Evolutionary conservation across 495 filamentous ascomycete genomes (phyloP).

Genomic region (Lindgomyces ingoldianus): DNA sequence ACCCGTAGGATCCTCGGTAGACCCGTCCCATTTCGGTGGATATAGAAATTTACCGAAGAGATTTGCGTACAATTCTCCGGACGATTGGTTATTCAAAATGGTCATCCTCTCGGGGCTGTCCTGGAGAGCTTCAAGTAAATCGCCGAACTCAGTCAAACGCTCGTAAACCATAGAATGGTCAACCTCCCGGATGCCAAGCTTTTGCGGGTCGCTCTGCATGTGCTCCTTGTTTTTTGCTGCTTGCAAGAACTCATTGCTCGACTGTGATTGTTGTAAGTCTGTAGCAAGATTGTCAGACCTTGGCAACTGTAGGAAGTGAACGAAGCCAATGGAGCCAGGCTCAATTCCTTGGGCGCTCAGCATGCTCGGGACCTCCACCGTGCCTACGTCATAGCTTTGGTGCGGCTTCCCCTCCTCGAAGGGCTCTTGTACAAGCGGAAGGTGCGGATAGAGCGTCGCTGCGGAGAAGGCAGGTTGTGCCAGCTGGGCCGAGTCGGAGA

Average conservation of each 20-base stretch:
- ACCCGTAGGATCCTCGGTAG: slow-evolving; percentile 43
- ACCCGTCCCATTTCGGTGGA: slow-evolving; percentile 43
- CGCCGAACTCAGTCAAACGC: slow-evolving; percentile 49
- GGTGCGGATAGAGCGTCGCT: slow-evolving; percentile 52
- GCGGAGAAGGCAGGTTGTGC: slow-evolving; percentile 53
- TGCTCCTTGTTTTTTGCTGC: slow-evolving; percentile 36
- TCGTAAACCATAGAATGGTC: slow-evolving; percentile 52
- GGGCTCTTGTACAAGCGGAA: slow-evolving; percentile 41
- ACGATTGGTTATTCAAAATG: slow-evolving; percentile 49
- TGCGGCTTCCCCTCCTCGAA: slow-evolving; percentile 43
- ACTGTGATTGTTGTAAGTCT: slow-evolving; percentile 39
- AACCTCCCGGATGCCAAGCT: slow-evolving; percentile 47
- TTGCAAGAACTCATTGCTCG: slow-evolving; percentile 28
- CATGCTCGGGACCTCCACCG: slow-evolving; percentile 71
- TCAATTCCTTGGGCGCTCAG: slow-evolving; percentile 71
- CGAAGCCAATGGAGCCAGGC: slow-evolving; percentile 72
- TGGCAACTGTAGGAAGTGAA: slow-evolving; percentile 68
- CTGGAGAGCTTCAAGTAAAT: slow-evolving; percentile 47
- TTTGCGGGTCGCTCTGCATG: slow-evolving; percentile 42
- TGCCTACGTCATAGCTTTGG: slow-evolving; percentile 56
- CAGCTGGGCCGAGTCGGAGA: slow-evolving; percentile 58
- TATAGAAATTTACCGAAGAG: slow-evolving; percentile 53
- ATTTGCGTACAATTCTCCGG: slow-evolving; percentile 49
- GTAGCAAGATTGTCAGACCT: slow-evolving; percentile 61
- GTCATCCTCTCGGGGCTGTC: slow-evolving; percentile 43